Percentiles rank a stretch among this genome's conserved stretches.
These are phyloP conservation scores for Fusarium sp. DNA, from an alignment of 2,329 filamentous ascomycete species.

Conservation along the genomic window DNA sequence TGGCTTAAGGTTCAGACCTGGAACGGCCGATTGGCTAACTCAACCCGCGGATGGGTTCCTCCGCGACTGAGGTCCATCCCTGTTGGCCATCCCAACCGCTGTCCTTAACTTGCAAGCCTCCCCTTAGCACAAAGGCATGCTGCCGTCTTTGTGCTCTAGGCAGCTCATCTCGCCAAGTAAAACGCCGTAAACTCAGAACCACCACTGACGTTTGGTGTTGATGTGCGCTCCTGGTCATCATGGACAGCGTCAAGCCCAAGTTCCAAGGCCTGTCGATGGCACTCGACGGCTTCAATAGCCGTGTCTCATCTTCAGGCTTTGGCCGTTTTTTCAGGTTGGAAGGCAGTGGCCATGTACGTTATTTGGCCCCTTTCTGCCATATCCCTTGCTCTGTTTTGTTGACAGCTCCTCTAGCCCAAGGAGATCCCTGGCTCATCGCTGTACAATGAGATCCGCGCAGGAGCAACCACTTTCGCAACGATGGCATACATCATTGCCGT, in stretches of 20 bases:
- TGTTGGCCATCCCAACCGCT: not conserved
- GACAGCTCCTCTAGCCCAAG: constrained; percentile 37
- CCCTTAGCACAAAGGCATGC: not conserved
- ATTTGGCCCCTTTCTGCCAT: not conserved
- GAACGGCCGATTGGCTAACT: not conserved
- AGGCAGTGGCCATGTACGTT: constrained; percentile 28
- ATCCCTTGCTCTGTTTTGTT: not conserved
- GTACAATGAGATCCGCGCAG: constrained; percentile 72
- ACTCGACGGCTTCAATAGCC: constrained; percentile 8
- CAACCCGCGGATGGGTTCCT: not conserved
- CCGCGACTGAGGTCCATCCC: not conserved
- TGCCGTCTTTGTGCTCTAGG: not conserved
- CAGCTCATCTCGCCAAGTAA: not conserved
- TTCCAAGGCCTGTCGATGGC: not conserved
- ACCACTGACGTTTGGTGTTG: not conserved
- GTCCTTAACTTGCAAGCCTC: not conserved
- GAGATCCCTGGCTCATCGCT: constrained; percentile 69
- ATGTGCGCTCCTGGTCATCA: not conserved
- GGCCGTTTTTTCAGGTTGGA: constrained; percentile 32
- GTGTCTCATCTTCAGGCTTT: constrained; percentile 13
- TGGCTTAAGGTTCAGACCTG: not conserved
- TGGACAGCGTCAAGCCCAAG: constrained; percentile 7
- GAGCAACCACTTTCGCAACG: constrained; percentile 63
- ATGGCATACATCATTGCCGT: constrained; percentile 45
- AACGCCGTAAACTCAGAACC: not conserved